These are phyloP conservation scores for Fusarium sp. DNA, from an alignment of 2,329 filamentous ascomycete species.

Conservation along the genomic window DNA sequence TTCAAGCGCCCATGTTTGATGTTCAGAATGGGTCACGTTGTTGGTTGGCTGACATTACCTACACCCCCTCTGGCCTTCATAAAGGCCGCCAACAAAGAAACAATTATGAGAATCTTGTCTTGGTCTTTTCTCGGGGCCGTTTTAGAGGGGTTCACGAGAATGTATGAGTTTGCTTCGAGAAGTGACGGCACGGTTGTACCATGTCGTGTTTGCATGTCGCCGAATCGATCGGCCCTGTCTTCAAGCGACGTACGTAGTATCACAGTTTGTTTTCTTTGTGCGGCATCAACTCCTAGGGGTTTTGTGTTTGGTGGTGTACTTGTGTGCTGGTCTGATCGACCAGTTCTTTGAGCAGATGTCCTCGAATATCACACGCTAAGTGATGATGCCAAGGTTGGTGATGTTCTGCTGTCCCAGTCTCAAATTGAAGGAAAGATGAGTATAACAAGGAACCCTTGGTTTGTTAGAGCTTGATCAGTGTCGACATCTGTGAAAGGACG, in stretches of 20 bases:
- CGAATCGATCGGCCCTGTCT: not conserved
- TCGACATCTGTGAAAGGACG: not conserved
- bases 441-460: not conserved
- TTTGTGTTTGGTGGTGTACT: not conserved
- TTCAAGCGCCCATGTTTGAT: conserved; percentile 33
- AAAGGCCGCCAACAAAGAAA: not conserved
- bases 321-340: not conserved
- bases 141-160: conserved; percentile 22
- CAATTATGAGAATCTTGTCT: not conserved
- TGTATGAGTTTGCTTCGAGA: conserved; percentile 15
- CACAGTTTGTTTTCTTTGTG: not conserved
- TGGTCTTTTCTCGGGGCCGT: conserved; percentile 12
- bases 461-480: not conserved
- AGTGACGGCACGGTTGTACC: not conserved
- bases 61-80: conserved; percentile 1
- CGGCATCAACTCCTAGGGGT: not conserved
- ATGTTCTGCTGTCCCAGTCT: not conserved
- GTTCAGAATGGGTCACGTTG: conserved; percentile 8
- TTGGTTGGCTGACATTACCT: conserved; percentile 30
- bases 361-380: not conserved
- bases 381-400: not conserved
- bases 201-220: not conserved
- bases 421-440: not conserved
- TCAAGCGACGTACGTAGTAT: not conserved
- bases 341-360: not conserved